Evolutionary conservation across 2,329 filamentous ascomycete genomes (phyloP).

Genomic region (Aspergillus sergii): DNA sequence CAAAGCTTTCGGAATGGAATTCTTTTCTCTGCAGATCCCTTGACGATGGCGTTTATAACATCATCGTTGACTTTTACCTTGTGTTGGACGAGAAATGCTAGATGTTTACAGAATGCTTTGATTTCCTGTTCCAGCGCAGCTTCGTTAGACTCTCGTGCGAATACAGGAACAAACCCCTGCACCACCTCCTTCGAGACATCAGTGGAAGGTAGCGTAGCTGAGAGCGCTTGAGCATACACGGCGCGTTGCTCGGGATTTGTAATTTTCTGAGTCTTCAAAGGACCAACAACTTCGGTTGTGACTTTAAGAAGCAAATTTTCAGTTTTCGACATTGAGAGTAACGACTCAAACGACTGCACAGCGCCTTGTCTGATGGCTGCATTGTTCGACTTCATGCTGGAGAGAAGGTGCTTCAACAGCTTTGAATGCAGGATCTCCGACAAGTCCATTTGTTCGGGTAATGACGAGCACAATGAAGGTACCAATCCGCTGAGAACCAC

Average conservation of each 20-base stretch:
- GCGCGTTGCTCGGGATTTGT: slow-evolving; percentile 82
- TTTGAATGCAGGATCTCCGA: slow-evolving; percentile 71
- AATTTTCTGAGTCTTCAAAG: slow-evolving; percentile 81
- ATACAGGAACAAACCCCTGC: slow-evolving; percentile 66
- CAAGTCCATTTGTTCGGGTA: slow-evolving; percentile 74
- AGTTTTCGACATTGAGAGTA: slow-evolving; percentile 67
- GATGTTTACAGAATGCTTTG: slow-evolving; percentile 67
- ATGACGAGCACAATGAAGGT: slow-evolving; percentile 68
- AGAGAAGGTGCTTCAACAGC: slow-evolving; percentile 82
- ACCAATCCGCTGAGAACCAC: slow-evolving; percentile 81
- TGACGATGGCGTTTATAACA: slow-evolving; percentile 70
- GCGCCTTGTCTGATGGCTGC: slow-evolving; percentile 73
- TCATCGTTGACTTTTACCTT: slow-evolving; percentile 65
- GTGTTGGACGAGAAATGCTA: slow-evolving; percentile 64
- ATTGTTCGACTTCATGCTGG: slow-evolving; percentile 90
- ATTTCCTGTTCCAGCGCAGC: slow-evolving; percentile 76
- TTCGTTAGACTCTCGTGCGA: slow-evolving; percentile 87
- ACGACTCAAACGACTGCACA: slow-evolving; percentile 69
- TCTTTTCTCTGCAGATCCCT: slow-evolving; percentile 86
- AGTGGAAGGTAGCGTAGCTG: slow-evolving; percentile 62
- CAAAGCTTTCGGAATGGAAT: slow-evolving; percentile 75
- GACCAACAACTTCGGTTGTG: slow-evolving; percentile 74
- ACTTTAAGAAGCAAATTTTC: slow-evolving; percentile 65
- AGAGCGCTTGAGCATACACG: slow-evolving; percentile 79
- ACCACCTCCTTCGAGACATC: slow-evolving; percentile 68